Percentiles rank a stretch among this genome's conserved stretches.
These are phyloP conservation scores for Epithemia pelagica DNA, from an alignment of 108 stramenopile species.

Conservation along the genomic window DNA sequence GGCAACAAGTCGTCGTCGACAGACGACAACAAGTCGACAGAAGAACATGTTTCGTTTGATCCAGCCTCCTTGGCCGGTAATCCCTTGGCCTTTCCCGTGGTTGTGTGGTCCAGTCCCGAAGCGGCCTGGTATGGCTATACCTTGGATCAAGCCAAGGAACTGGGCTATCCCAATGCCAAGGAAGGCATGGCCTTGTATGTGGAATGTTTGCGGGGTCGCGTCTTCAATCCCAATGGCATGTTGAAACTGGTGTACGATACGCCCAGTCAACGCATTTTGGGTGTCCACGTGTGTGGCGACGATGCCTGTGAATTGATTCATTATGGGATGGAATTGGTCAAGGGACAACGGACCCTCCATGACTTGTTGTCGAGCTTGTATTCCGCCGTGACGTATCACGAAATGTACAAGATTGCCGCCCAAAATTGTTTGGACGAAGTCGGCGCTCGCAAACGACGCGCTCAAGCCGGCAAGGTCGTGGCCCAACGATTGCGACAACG, in stretches of 20 bases:
- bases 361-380: slow-evolving; percentile 51
- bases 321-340: slow-evolving; percentile 82
- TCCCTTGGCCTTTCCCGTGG: slow-evolving; percentile 79
- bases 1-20: slow-evolving; percentile 21
- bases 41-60: slow-evolving; percentile 53
- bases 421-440: slow-evolving; percentile 33
- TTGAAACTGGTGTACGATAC: slow-evolving; percentile 76
- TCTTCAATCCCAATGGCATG: slow-evolving; percentile 75
- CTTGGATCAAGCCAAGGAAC: slow-evolving; percentile 49
- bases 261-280: slow-evolving; percentile 55
- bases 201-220: slow-evolving; percentile 73
- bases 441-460: slow-evolving; percentile 50
- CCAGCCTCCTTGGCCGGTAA: slow-evolving; percentile 68
- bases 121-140: slow-evolving; percentile 70
- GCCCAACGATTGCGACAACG: slow-evolving; percentile 36
- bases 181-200: slow-evolving; percentile 77
- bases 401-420: slow-evolving; percentile 76
- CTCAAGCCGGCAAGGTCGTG: slow-evolving; percentile 63
- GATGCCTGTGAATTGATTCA: slow-evolving; percentile 82
- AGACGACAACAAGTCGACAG: slow-evolving; percentile 18
- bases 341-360: slow-evolving; percentile 50
- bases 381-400: slow-evolving; percentile 78
- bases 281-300: slow-evolving; percentile 80
- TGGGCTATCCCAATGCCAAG: slow-evolving; percentile 51
- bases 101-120: slow-evolving; percentile 78